Percentiles rank a stretch among this genome's conserved stretches.
Evolutionary conservation across 176 grass and related monocot species (phyloP).

Genomic region (Phoenix dactylifera): DNA sequence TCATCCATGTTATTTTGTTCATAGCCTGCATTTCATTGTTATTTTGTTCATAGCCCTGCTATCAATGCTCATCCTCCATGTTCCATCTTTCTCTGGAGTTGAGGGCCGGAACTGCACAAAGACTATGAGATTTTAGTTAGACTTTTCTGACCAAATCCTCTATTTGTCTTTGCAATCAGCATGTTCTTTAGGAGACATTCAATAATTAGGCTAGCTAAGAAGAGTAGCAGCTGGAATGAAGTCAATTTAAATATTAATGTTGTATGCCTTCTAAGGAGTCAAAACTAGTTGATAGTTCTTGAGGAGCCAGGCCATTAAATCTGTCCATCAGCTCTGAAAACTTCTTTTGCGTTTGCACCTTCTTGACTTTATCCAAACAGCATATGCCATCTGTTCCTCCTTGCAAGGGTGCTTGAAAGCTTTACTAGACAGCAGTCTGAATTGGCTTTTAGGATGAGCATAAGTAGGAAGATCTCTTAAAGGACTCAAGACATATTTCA

Average conservation of each 20-base stretch:
- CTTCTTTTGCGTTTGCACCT: too few relatives aligned
- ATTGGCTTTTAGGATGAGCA: not conserved
- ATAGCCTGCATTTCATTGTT: not conserved
- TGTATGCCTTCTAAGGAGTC: too few relatives aligned
- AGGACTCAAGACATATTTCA: not conserved
- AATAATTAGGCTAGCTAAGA: not conserved
- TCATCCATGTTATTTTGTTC: too few relatives aligned
- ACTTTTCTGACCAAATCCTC: not conserved
- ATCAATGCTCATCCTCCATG: not conserved
- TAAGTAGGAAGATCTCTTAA: not conserved
- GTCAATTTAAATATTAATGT: not conserved
- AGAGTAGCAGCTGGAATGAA: conserved; percentile 1
- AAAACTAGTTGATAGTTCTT: too few relatives aligned
- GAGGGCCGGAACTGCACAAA: not conserved
- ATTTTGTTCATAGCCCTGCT: not conserved
- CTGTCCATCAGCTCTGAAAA: too few relatives aligned
- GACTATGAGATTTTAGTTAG: not conserved
- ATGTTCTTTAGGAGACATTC: not conserved
- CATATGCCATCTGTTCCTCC: not conserved
- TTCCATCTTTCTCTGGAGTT: not conserved
- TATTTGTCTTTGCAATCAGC: not conserved
- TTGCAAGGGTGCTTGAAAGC: not conserved
- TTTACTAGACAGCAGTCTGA: not conserved
- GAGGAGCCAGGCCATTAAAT: too few relatives aligned
- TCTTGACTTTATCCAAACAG: too few relatives aligned